A percentile compares a stretch with the other conserved stretches of the same genome.
Conservation (phyloP, 129 eudicot species). For the Oenanthe sinensis region DNA sequence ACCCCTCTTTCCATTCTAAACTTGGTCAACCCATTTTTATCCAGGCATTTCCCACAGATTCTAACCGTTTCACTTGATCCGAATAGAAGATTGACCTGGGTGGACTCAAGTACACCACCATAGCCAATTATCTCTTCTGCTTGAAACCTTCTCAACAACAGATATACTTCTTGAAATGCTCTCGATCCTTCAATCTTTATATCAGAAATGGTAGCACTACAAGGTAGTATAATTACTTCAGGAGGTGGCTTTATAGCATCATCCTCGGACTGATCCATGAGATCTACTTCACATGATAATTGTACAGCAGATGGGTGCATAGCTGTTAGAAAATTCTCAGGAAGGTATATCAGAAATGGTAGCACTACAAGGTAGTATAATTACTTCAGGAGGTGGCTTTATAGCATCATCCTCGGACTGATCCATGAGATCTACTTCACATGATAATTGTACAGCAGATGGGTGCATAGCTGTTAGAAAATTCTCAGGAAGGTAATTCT, state of each 20-base stretch:
- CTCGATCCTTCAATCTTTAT: conserved; percentile 57
- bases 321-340: conserved; percentile 9
- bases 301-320: conserved; percentile 35
- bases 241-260: conserved; percentile 43
- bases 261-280: conserved; percentile 36
- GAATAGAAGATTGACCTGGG: conserved; percentile 65
- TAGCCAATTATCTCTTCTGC: conserved; percentile 83
- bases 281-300: conserved; percentile 49
- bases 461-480: conserved; percentile 19
- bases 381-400: conserved; percentile 60
- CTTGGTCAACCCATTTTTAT: conserved; percentile 39
- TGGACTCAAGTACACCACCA: conserved; percentile 71
- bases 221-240: conserved; percentile 46
- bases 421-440: conserved; percentile 50
- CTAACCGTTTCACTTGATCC: conserved; percentile 30
- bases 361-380: conserved; percentile 46
- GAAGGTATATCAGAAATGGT: conserved; percentile 60
- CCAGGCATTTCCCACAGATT: conserved; percentile 40
- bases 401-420: conserved; percentile 22
- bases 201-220: conserved; percentile 55
- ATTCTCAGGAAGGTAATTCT: conserved; percentile 52
- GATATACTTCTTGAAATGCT: conserved; percentile 78
- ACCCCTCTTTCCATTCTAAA: conserved; percentile 70
- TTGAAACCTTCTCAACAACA: conserved; percentile 61
- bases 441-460: conserved; percentile 35